Base-by-base conservation (phyloP, 148 eudicot genomes). In the Rhododendron ferrugineum region DNA sequence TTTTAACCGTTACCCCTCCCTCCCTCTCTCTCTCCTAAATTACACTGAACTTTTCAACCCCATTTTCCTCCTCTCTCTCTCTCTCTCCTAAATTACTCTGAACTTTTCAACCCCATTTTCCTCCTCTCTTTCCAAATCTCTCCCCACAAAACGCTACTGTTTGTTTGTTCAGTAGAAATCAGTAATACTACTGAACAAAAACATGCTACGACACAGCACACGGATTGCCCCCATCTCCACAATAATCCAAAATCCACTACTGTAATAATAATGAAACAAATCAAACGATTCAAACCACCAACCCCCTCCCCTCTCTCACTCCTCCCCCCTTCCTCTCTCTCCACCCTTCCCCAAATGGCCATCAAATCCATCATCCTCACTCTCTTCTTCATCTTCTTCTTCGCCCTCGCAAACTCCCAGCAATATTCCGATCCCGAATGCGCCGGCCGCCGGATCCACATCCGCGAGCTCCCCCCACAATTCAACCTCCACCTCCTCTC, bases 401-500 rank as follows among this genome's bases (percentile, higher is more conserved):
- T 73, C 87, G 1, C 79, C 85, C 22, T 73, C 86, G 37, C 60
- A 20, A 20, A 84, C 6, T 79, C 89, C 87, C 79, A 16, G 60
- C 60, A 84, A 37, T 77, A 84, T 1, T 52, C 89, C 50, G 92
- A 91, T 86, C 88, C 66, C 6, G 92, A 88, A 16, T 97, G 99
- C 85, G 83, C 87, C 2, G 84, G 85, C 87, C 92, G 91, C 7
- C 78, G 93, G 92, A 95, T 97, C 92, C 88, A 95, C 93, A 92
- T 95, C 86, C 73, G 99, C 23, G 87, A 87, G 82, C 95, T 97
- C 68, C 99, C 98, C 0, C 40, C 96, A 10, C 64, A 52, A 79
- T 97, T 91, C 92, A 97, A 97, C 89, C 88, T 88, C 15, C 92
- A 92, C 85, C 94, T 97, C 34, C 90, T 97, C 74, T 23, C 86